Base-by-base conservation (phyloP, 140 eudicot genomes). In the Flaveria floridana region DNA sequence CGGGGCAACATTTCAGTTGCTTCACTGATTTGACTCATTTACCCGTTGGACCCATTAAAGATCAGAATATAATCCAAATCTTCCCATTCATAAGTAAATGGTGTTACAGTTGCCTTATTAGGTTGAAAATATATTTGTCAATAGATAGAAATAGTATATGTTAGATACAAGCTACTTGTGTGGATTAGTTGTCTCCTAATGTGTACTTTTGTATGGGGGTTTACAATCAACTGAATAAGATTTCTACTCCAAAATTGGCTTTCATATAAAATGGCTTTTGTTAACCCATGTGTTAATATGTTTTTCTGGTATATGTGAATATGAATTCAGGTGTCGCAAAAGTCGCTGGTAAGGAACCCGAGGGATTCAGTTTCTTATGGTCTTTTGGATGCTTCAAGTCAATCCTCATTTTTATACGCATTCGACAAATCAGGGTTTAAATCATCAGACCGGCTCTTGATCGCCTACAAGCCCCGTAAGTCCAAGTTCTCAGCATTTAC, bases 391-490 rank as follows among this genome's bases (percentile, higher is more conserved):
- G 92, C 81, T 34, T 73, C 90, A 18, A 85, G 80, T 73, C 96
- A 90, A 58, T 82, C 86, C 0, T 80, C 82, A 0, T 88, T 94
- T 41, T 52, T 94, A 34, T 64, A 81, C 30, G 80, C 94, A 0
- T 83, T 90, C 18, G 96, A 90, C 68, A 90, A 82, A 76, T 83
- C 88, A 0, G 94, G 91, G 16, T 90, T 81, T 57, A 88, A 84
- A 72, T 84, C 91, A 56, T 65, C 80, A 13, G 88, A 94, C 30
- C 66, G 53, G 65, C 55, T 94, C 44, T 74, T 94, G 87, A 16
- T 93, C 64, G 97, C 99, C 0, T 94, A 90, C 79, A 94, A 94
- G 67, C 87, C 90, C 4, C 84, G 89, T 19, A 90, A 81, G 69
- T 88, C 81, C 3, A 94, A 86, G 84, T 94, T 80, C 73, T 88